These are phyloP conservation scores for Juncus effusus DNA, from an alignment of 176 grass and related monocot species.

Conservation along the genomic window DNA sequence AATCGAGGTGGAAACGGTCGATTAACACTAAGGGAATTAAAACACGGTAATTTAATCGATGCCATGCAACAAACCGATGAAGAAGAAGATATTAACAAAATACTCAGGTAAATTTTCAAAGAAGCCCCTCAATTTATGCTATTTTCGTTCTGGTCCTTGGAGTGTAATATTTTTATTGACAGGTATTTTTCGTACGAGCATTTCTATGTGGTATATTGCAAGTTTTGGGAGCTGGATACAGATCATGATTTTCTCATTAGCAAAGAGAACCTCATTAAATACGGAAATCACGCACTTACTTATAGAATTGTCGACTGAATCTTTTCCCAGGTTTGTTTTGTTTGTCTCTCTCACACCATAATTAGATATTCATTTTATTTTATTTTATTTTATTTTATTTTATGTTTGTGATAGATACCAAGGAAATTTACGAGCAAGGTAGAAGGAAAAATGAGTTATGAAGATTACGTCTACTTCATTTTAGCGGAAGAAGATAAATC, in stretches of 20 bases:
- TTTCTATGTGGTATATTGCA: conserved; percentile 97
- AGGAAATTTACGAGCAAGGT: conserved; percentile 86
- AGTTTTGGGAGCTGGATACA: conserved; percentile 96
- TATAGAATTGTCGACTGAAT: conserved; percentile 99
- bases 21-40: conserved; percentile 80
- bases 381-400: conserved; percentile 4
- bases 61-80: conserved; percentile 80
- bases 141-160: background rate
- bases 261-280: conserved; percentile 96
- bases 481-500: conserved; percentile 89
- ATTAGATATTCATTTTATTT: conserved; percentile 12
- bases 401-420: conserved; percentile 47
- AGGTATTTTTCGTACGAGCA: conserved; percentile 98
- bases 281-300: conserved; percentile 91
- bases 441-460: conserved; percentile 86
- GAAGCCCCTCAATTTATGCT: conserved; percentile 9
- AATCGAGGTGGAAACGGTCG: conserved; percentile 82
- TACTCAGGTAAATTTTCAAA: conserved; percentile 52
- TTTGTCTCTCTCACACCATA: background rate
- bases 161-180: conserved; percentile 20
- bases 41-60: conserved; percentile 87
- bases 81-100: conserved; percentile 98
- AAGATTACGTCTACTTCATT: conserved; percentile 96
- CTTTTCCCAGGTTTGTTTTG: conserved; percentile 66
- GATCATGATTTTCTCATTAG: conserved; percentile 96